phyloP scores from a whole-genome alignment of 2,329 filamentous ascomycete genomes.

The Fusarium xyrophilum region DNA sequence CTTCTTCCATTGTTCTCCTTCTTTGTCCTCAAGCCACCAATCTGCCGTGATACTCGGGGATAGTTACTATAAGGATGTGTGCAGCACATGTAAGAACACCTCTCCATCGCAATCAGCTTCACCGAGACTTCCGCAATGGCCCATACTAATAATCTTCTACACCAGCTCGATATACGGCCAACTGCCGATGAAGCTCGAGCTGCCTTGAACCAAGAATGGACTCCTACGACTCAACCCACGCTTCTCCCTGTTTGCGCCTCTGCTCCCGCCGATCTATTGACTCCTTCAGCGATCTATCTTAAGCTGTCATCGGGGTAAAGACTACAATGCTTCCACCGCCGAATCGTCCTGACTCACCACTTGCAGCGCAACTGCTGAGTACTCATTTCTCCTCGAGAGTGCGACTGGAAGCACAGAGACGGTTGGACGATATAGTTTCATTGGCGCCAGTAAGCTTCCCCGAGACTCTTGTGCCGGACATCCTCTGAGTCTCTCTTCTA shows the following conservation, averaged over 20 bases:
- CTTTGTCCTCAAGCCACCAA: conserved; percentile 19
- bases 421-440: conserved; percentile 93
- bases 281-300: conserved; percentile 92
- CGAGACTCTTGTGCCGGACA: background rate
- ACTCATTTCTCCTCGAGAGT: conserved; percentile 95
- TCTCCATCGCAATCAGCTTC: background rate
- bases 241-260: conserved; percentile 83
- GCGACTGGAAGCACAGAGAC: conserved; percentile 82
- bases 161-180: conserved; percentile 41
- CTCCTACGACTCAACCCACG: conserved; percentile 58
- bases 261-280: conserved; percentile 90
- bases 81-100: conserved; percentile 34
- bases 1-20: conserved; percentile 16
- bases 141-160: conserved; percentile 11
- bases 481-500: conserved; percentile 24
- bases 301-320: conserved; percentile 64
- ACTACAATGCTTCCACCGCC: background rate
- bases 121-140: conserved; percentile 1
- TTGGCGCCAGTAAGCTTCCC: conserved; percentile 66
- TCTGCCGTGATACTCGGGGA: background rate
- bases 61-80: conserved; percentile 30
- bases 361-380: conserved; percentile 61
- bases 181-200: conserved; percentile 41
- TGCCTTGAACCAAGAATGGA: conserved; percentile 38
- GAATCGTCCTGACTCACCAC: conserved; percentile 26